A percentile compares a stretch with the other conserved stretches of the same genome.
Evolutionary conservation across 192 early-diverging fungal genomes (phyloP).

Genomic region (Cladochytrium replicatum): DNA sequence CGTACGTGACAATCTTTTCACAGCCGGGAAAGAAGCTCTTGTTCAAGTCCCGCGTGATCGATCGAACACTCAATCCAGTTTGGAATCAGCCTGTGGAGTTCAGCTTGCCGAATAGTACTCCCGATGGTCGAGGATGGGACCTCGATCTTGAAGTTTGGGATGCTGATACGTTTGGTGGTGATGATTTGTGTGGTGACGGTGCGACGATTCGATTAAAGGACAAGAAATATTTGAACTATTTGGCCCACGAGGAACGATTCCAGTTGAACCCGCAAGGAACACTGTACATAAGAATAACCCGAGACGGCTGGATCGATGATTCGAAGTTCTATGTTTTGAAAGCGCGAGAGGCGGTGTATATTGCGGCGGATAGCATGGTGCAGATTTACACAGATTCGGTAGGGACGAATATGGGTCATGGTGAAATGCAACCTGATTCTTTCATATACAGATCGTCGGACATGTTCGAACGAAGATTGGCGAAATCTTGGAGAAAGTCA

Average conservation of each 20-base stretch:
- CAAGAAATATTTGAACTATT: constrained; percentile 19
- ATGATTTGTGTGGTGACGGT: constrained; percentile 17
- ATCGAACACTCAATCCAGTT: constrained; percentile 31
- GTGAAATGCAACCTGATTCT: background rate
- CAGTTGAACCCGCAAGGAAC: constrained; percentile 26
- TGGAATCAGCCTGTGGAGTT: constrained; percentile 29
- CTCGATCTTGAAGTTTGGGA: constrained; percentile 28
- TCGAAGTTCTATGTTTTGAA: constrained; percentile 25
- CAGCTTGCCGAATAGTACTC: constrained; percentile 11
- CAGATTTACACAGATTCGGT: constrained; percentile 25
- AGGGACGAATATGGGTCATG: background rate
- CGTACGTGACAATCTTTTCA: constrained; percentile 23
- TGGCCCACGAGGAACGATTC: constrained; percentile 23
- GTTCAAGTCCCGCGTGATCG: constrained; percentile 13
- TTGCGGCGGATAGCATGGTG: constrained; percentile 33
- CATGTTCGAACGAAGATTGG: background rate
- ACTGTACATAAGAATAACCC: constrained; percentile 19
- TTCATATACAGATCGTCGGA: background rate
- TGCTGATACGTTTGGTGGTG: constrained; percentile 20
- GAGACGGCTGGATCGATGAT: constrained; percentile 35
- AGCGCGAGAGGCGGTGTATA: constrained; percentile 19
- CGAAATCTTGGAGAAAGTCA: background rate
- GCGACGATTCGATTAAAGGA: constrained; percentile 18
- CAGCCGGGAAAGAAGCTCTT: constrained; percentile 16
- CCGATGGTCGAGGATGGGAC: constrained; percentile 13